Conservation (phyloP, 2,329 filamentous ascomycete species). For the Aureobasidium lini region DNA sequence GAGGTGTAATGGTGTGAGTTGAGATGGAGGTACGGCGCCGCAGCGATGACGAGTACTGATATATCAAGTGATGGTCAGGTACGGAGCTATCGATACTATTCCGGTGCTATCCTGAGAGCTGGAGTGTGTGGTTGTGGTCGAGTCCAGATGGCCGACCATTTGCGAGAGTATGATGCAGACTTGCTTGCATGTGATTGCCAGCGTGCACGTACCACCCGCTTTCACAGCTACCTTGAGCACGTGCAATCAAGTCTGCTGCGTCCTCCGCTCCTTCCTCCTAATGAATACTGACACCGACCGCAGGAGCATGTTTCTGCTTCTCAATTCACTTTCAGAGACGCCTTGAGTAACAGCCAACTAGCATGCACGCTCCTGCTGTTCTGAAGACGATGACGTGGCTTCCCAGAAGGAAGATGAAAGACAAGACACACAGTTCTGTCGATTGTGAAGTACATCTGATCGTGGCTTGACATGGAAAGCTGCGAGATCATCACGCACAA, state of each 20-base stretch:
- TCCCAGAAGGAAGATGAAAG: too few relatives aligned
- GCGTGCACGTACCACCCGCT: neutral
- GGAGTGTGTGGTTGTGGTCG: neutral
- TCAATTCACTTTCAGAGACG: too few relatives aligned
- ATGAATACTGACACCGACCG: neutral
- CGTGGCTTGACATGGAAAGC: too few relatives aligned
- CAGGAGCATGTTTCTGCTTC: neutral
- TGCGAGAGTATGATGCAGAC: neutral
- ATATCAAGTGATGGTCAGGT: neutral
- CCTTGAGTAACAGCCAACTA: too few relatives aligned
- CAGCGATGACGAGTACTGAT: neutral
- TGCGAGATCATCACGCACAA: neutral
- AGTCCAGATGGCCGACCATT: neutral
- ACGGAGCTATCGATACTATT: neutral
- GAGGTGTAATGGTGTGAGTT: neutral
- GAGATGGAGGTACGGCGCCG: neutral
- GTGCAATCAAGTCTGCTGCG: neutral
- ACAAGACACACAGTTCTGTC: too few relatives aligned
- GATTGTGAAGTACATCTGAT: too few relatives aligned
- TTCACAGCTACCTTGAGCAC: neutral
- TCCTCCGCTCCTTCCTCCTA: neutral
- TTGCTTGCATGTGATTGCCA: neutral
- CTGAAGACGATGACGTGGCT: too few relatives aligned
- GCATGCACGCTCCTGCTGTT: too few relatives aligned
- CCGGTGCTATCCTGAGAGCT: neutral